phyloP scores from a whole-genome alignment of 208 protist genomes.

The Leishmania aethiopica region DNA sequence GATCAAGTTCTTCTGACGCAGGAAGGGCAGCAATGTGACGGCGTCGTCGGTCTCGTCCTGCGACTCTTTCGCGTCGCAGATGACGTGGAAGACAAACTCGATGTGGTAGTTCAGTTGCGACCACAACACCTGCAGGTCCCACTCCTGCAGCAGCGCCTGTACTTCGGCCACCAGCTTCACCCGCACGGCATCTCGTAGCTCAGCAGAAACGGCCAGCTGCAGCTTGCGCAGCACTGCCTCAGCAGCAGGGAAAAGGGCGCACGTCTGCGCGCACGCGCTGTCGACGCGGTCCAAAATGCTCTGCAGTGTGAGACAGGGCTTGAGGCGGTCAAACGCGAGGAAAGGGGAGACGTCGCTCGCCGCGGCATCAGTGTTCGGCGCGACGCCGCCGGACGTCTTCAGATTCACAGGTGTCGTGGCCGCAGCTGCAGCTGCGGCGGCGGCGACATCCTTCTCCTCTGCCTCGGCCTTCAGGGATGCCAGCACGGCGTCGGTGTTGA shows the following conservation, averaged over 20 bases:
- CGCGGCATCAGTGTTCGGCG: background rate
- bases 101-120: slow-evolving; percentile 86
- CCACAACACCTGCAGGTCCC: slow-evolving; percentile 79
- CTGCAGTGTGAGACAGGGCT: slow-evolving; percentile 23
- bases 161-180: slow-evolving; percentile 54
- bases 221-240: slow-evolving; percentile 16
- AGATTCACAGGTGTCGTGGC: background rate
- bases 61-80: slow-evolving; percentile 73
- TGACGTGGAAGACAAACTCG: slow-evolving; percentile 74
- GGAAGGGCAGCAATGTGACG: slow-evolving; percentile 66
- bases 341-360: slow-evolving; percentile 6
- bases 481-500: slow-evolving; percentile 20
- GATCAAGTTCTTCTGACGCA: slow-evolving; percentile 55
- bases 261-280: slow-evolving; percentile 9
- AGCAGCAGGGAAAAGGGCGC: slow-evolving; percentile 14
- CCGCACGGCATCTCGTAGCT: slow-evolving; percentile 38
- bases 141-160: slow-evolving; percentile 55
- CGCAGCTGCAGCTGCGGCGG: background rate
- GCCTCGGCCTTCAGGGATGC: slow-evolving; percentile 8
- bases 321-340: background rate
- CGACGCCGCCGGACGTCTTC: background rate
- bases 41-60: slow-evolving; percentile 63
- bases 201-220: slow-evolving; percentile 11
- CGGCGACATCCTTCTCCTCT: background rate
- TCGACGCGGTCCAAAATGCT: slow-evolving; percentile 11